A percentile compares a stretch with the other conserved stretches of the same genome.
Conservation (phyloP, 208 protist species). For the Trypanosoma theileri region DNA sequence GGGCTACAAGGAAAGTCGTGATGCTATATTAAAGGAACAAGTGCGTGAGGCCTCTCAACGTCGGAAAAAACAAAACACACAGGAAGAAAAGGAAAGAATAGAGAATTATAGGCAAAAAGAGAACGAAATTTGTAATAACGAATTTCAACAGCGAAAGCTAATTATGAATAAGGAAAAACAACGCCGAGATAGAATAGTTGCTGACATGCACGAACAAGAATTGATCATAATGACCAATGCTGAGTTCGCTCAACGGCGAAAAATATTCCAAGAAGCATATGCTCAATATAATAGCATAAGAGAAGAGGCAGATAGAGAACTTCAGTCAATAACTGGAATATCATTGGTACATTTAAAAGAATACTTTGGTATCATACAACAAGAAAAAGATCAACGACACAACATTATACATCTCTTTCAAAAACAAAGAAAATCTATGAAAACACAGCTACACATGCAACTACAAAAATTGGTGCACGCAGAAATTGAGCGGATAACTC, state of each 20-base stretch:
- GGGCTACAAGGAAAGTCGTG: constrained; percentile 6
- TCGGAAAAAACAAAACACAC: background rate
- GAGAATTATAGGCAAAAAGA: background rate
- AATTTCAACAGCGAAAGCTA: constrained; percentile 3
- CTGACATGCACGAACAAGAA: background rate
- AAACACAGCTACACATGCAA: background rate
- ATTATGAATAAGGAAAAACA: background rate
- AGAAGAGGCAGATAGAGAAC: constrained; percentile 7
- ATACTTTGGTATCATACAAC: constrained; percentile 7
- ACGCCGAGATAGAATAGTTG: background rate
- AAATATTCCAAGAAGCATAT: constrained; percentile 32
- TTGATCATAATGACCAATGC: constrained; percentile 16
- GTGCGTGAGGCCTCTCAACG: background rate
- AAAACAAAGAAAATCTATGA: background rate
- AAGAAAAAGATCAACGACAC: constrained; percentile 22
- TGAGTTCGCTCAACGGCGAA: constrained; percentile 31
- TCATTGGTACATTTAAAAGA: background rate
- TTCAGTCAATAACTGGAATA: constrained; percentile 21
- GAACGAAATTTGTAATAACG: constrained; percentile 6
- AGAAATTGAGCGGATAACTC: constrained; percentile 17
- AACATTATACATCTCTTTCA: constrained; percentile 15
- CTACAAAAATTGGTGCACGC: constrained; percentile 19
- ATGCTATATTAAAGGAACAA: constrained; percentile 9
- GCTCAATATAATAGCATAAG: constrained; percentile 18
- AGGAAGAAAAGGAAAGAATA: background rate